Base-by-base conservation (phyloP, 1,284 basidiomycete genomes). In the Ceratobasidium theobromae region DNA sequence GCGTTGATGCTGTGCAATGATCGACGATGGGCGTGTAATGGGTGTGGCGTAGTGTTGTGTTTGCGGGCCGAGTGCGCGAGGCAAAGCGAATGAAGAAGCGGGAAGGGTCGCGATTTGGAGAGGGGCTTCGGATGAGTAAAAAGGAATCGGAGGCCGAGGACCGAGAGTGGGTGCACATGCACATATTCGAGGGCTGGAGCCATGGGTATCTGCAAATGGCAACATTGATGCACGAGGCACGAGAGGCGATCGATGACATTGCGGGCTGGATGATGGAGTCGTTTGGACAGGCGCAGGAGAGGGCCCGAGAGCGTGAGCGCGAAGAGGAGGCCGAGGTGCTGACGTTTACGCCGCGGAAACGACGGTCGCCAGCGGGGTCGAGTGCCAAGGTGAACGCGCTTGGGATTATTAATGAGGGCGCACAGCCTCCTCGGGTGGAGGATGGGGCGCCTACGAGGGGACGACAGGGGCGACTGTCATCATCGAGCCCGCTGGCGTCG, bases 171-270 rank as follows among this genome's bases (percentile, higher is more conserved):
- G 93, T 98, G 18, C 89, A 92, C 76, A 89, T 96, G 83, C 87
- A 91, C 70, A 83, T 95, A 66, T 91, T 93, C 76, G 88, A 89
- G 48, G 91, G 92, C 64, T 94, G 92, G 91, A 91, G 90, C 73
- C 93, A 95, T 76, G 94, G 93, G 30, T 97, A 95, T 78, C 83
- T 95, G 72, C 95, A 98, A 78, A 99, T 99, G 96, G 83, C 88
- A 32, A 78, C 84, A 18, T 77, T 98, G 71, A 90, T 98, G 87
- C 81, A 79, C 45, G 94, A 96, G 73, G 92, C 92, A 28, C 82
- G 80, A 70, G 83, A 83, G 65, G 93, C 92, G 49, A 89, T 98
- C 70, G 82, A 88, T 69, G 92, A 95, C 72, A 82, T 97, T 71
- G 94, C 89, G n/a, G 89, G 91, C 70, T 98, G 95, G 94, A 95